Evolutionary conservation across 768 basidiomycete genomes (phyloP).

Genomic region (Nidularia pulvinata): DNA sequence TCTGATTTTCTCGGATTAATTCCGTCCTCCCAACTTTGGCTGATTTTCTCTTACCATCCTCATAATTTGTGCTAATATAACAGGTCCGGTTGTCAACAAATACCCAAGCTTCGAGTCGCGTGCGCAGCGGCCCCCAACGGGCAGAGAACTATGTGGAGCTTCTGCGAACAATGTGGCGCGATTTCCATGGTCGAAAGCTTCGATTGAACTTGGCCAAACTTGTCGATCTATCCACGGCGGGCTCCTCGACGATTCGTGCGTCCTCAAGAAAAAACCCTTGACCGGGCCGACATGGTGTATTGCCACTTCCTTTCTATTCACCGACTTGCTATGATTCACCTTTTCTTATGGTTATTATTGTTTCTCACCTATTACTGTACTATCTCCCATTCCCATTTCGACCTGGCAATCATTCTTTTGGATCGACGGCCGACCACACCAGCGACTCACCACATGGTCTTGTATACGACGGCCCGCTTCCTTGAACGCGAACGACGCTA

Average conservation of each 20-base stretch:
- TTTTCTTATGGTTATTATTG: not conserved
- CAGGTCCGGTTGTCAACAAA: slow-evolving; percentile 73
- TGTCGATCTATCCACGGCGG: slow-evolving; percentile 24
- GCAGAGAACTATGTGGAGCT: slow-evolving; percentile 83
- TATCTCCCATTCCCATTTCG: not conserved
- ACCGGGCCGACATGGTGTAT: too few species aligned
- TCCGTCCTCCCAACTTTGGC: too few species aligned
- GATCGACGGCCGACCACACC: not conserved
- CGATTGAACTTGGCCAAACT: not conserved
- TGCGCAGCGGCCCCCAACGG: slow-evolving; percentile 72
- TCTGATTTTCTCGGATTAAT: not conserved
- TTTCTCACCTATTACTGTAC: not conserved
- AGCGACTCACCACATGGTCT: too few species aligned
- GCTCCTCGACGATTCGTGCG: too few species aligned
- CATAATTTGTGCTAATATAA: slow-evolving; percentile 3
- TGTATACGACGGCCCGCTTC: not conserved
- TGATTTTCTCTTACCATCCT: too few species aligned
- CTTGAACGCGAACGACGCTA: too few species aligned
- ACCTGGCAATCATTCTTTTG: not conserved
- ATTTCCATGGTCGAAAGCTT: slow-evolving; percentile 82
- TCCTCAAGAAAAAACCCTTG: too few species aligned
- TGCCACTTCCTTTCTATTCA: slow-evolving; percentile 1
- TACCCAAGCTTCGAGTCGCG: slow-evolving; percentile 81
- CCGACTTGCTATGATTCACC: not conserved
- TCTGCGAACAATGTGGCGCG: slow-evolving; percentile 87